Evolutionary conservation across 2,329 filamentous ascomycete species (phyloP), one percentile per base, ranked within the genome.

Genomic region (Hypoxylon sp.): DNA sequence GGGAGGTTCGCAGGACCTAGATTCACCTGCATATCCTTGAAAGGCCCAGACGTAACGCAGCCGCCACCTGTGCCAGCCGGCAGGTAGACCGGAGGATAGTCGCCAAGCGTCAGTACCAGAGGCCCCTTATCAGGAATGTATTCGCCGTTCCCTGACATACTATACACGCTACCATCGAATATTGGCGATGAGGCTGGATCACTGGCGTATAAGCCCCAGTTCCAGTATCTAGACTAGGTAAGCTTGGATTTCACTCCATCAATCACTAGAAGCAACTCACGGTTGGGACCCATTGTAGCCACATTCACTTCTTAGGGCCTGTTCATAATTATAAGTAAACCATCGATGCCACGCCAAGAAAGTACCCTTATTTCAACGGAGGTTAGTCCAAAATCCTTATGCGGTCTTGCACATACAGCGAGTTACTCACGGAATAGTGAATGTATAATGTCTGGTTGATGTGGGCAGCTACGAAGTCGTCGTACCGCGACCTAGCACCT

Each of bases 11-110:
- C 71, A 1, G 77, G 77, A 9, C 78, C 77, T 24, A 79, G 65
- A 53, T 75, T 78, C 8, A 79, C 74, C 9, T 63, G 61, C 68
- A 77, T 73, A 48, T 77, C 73, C 42, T 71, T 73, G 1, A 85
- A 78, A 1, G 84, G 84, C 0, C 84, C 84, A 3, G 76, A 78
- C 11, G 74, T 75, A 0, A 87, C 76, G 72, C 85, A 87, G 11
- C 85, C 85, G 52, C 85, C 85, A 22, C 85, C 85, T 1, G 77
- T 78, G 11, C 83, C 85, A 0, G 83, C 78, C 1, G 83, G 81
- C 5, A 83, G 63, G 11, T 67, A 62, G 1, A 73, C 22, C 5
- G 66, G 59, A 6, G 63, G 44, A 17, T 51, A 63, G 33, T 61
- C 57, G n/a, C 59, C 59, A 4, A 60, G 47, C 1, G 46, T 55